Base-by-base conservation (phyloP, 2,329 filamentous ascomycete genomes). In the Alternaria gansuensis region DNA sequence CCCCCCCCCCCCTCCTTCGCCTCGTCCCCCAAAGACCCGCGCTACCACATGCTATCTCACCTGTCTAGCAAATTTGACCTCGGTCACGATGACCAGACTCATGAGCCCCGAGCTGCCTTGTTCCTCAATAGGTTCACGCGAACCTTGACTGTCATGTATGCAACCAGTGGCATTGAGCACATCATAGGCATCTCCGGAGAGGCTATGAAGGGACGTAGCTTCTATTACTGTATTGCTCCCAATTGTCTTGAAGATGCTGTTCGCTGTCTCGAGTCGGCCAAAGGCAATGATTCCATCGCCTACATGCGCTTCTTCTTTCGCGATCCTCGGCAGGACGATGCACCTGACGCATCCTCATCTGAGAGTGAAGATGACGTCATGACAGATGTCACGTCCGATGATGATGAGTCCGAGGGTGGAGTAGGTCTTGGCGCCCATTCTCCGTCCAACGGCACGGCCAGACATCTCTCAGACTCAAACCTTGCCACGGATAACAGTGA, bases 31-130 rank as follows among this genome's bases (percentile, higher is more conserved):
- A 84, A 88, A 69, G 92, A 96, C 71, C 91, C 92, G 17, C 88
- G 92, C 63, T 96, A 96, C 76, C 91, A 95, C 78, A 96, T 96
- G 92, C 81, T 96, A 73, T 90, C 92, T 55, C 90, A 93, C 65
- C 82, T 96, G 14, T 96, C 92, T 10, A 85, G 88, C 71, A 95
- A 94, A 75, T 96, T 96, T 79, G 79, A 69, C 63, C 80, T 72
- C 82, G 82, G 87, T 0, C 81, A 85, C 14, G 75, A 82, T 45
- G 70, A 77, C 4, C 84, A 77, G 62, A 85, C 86, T 54, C 89
- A 92, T 65, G 92, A 96, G 75, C 91, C 92, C 8, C 85, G 92
- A 39, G 92, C 92, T 3, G 92, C 92, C 17, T 82, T 96, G 4
- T 95, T 96, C 64, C 81, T 96, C 24, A 96, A 96, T 71, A 85